Evolutionary conservation across 768 basidiomycete genomes (phyloP).

Genomic region (Lentinula raphanica): DNA sequence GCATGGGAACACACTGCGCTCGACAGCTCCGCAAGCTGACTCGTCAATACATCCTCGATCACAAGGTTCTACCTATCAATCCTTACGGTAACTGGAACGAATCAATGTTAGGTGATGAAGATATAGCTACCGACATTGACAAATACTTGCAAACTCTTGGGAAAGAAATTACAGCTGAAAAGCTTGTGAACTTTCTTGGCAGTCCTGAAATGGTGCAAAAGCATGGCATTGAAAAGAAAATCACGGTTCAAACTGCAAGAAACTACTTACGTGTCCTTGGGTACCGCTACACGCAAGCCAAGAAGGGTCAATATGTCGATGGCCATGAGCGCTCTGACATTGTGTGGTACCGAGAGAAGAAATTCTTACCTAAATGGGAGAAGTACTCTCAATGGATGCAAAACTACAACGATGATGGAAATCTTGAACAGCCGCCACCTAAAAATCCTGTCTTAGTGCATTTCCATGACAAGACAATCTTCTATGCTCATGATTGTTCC

Average conservation of each 20-base stretch:
- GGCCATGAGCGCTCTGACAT: constrained; percentile 28
- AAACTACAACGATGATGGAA: too few relatives aligned
- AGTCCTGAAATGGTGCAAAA: constrained; percentile 8
- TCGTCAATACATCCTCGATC: too few relatives aligned
- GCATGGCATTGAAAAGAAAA: constrained; percentile 12
- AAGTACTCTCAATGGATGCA: background rate
- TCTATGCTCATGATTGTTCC: constrained; percentile 27
- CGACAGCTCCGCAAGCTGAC: too few relatives aligned
- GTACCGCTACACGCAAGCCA: constrained; percentile 16
- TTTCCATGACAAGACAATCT: constrained; percentile 32
- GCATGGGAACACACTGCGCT: too few relatives aligned
- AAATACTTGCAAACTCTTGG: constrained; percentile 16
- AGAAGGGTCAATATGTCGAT: constrained; percentile 24
- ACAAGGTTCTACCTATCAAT: too few relatives aligned
- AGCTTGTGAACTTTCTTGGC: constrained; percentile 16
- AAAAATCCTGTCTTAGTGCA: too few relatives aligned
- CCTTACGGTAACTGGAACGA: too few relatives aligned
- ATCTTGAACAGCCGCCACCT: constrained; percentile 14
- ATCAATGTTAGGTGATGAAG: constrained; percentile 16
- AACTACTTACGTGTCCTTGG: constrained; percentile 20
- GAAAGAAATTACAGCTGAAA: constrained; percentile 17
- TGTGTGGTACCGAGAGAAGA: constrained; percentile 19
- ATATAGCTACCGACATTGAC: constrained; percentile 11
- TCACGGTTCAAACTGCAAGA: constrained; percentile 17
- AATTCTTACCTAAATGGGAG: constrained; percentile 16